Base-by-base conservation (phyloP, 2,329 filamentous ascomycete species). In the Xylariaceae sp. region DNA sequence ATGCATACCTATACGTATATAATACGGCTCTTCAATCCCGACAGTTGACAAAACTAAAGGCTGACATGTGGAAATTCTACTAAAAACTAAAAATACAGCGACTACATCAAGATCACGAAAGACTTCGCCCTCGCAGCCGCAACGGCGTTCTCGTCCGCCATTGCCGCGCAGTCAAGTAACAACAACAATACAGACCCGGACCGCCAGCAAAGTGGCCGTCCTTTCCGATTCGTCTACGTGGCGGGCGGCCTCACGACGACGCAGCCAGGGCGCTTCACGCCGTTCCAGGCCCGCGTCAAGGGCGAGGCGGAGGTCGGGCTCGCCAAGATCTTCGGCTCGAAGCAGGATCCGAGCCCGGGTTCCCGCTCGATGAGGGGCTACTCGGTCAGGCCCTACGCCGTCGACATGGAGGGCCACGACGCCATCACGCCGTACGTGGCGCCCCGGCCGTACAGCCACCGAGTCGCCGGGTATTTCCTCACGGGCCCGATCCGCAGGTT, bases 181-280 rank as follows among this genome's bases (percentile, higher is more conserved):
- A n/a, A n/a, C n/a, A n/a, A n/a, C n/a, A n/a, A n/a, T n/a, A n/a
- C n/a, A n/a, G n/a, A n/a, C n/a, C n/a, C n/a, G n/a, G 14, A 15
- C 12, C 9, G 9, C 13, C 18, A 12, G 18, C 21, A 23, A 23
- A 8, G 18, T 13, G 18, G n/a, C n/a, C n/a, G n/a, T n/a, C 33
- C 33, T 16, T 35, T 35, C 14, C 15, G 14, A 3, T 35, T 35
- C 33, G 33, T 35, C 17, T 24, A 35, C 18, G 33, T 35, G 9
- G 15, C 33, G 9, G 33, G 7, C 11, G 33, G 21, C 9, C 19
- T 18, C 13, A 19, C 33, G 18, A 35, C 33, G 14, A 16, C 14
- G 33, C 24, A 26, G 9, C 33, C 33, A 15, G 33, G 33, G 12
- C n/a, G 24, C 19, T 35, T 35, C 14, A 35, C 33, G 9, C 16